Percentiles rank a stretch among this genome's conserved stretches.
These are phyloP conservation scores for Cadophora sp. DNA, from an alignment of 2,329 filamentous ascomycete genomes.

Conservation along the genomic window DNA sequence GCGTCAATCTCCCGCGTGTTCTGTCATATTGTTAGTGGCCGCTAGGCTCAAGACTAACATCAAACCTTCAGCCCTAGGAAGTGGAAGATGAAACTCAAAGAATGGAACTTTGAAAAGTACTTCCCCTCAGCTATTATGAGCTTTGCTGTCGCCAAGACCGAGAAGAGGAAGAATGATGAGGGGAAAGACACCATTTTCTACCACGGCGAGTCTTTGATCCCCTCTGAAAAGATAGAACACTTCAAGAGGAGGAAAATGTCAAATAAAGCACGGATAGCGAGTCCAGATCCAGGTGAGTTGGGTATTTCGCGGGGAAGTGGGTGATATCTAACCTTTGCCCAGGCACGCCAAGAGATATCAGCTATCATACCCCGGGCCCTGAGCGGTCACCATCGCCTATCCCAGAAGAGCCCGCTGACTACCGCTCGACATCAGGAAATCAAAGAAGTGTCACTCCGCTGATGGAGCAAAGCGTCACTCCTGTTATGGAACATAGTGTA, in stretches of 20 bases:
- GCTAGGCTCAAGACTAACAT: conserved; percentile 6
- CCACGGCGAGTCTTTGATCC: conserved; percentile 20
- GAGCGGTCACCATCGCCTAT: conserved; percentile 21
- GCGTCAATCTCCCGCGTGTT: neutral
- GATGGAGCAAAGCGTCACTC: conserved; percentile 16
- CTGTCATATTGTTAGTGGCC: conserved; percentile 2
- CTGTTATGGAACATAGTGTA: conserved; percentile 12
- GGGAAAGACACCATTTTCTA: conserved; percentile 20
- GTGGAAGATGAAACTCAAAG: conserved; percentile 24
- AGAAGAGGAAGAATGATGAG: conserved; percentile 21
- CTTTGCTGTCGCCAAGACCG: conserved; percentile 22
- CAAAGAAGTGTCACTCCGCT: conserved; percentile 20
- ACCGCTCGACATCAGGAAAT: conserved; percentile 17
- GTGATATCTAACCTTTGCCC: conserved; percentile 1
- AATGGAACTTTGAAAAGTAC: conserved; percentile 25
- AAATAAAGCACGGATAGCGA: conserved; percentile 14
- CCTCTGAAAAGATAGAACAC: conserved; percentile 22
- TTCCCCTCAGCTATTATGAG: conserved; percentile 20
- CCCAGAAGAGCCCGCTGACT: conserved; percentile 14
- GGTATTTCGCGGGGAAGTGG: neutral
- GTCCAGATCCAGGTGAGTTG: conserved; percentile 19
- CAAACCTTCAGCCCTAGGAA: conserved; percentile 15
- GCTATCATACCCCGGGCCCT: conserved; percentile 19
- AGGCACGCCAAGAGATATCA: conserved; percentile 25
- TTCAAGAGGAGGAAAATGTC: conserved; percentile 23